Conservation (phyloP, 352 stramenopile genomes). For the Pythium biforme region DNA sequence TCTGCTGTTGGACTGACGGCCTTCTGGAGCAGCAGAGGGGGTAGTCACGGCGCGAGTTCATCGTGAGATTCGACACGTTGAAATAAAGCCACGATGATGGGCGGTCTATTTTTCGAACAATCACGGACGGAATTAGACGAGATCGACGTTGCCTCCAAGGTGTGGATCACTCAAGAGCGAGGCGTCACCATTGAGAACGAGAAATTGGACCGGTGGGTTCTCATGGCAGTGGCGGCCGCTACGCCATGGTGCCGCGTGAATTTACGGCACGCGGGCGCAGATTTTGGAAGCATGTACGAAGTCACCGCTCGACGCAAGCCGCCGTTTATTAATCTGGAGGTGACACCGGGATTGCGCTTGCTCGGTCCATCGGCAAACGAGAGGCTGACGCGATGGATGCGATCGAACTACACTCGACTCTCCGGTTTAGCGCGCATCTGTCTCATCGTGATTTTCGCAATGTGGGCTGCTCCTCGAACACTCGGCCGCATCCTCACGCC, state of each 20-base stretch:
- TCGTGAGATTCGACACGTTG: too few relatives aligned
- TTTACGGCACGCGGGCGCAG: neutral
- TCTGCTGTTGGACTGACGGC: too few relatives aligned
- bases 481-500: conserved; percentile 12
- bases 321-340: conserved; percentile 11
- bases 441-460: conserved; percentile 13
- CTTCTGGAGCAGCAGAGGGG: too few relatives aligned
- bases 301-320: conserved; percentile 2
- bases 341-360: conserved; percentile 1
- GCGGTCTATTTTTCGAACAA: too few relatives aligned
- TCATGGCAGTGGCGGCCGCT: neutral
- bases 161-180: neutral
- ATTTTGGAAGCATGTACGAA: conserved; percentile 21
- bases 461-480: conserved; percentile 10
- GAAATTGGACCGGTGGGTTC: neutral
- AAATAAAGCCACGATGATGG: too few relatives aligned
- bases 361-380: neutral
- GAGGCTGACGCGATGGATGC: conserved; percentile 12
- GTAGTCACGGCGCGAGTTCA: too few relatives aligned
- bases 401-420: conserved; percentile 7
- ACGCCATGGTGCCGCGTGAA: neutral
- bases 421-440: conserved; percentile 18
- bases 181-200: neutral
- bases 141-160: too few relatives aligned
- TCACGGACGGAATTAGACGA: too few relatives aligned